These are phyloP conservation scores for Beta macrorhiza DNA, from an alignment of 179 eudicot genomes.

Conservation along the genomic window DNA sequence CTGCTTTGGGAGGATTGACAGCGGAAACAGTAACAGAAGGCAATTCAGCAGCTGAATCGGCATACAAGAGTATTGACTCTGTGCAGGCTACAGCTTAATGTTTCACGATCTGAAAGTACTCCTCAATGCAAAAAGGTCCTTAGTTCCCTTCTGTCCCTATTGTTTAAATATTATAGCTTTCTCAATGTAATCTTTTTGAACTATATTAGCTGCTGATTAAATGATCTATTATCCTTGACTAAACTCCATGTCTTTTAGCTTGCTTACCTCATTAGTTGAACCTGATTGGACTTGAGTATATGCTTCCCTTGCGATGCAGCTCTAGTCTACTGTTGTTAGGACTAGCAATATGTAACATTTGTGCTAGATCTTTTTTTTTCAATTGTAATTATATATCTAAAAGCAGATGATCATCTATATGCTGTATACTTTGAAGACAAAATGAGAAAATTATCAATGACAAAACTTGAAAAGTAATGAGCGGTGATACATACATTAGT, in stretches of 20 bases:
- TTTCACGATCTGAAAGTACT: conserved; percentile 16
- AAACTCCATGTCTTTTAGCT: conserved; percentile 1
- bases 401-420: no score
- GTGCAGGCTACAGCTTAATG: conserved; percentile 32
- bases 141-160: conserved; percentile 11
- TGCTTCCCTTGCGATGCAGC: not conserved
- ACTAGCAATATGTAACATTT: no score
- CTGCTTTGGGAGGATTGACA: no score
- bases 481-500: not conserved
- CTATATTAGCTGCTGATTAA: not conserved
- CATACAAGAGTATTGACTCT: conserved; percentile 20
- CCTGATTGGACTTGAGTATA: not conserved
- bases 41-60: conserved; percentile 26
- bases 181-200: not conserved
- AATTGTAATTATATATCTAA: no score
- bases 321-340: not conserved
- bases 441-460: no score
- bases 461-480: no score
- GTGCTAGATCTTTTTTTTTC: no score
- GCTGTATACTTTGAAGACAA: no score
- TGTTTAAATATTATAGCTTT: not conserved
- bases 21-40: conserved; percentile 23
- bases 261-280: not conserved
- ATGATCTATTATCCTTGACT: not conserved
- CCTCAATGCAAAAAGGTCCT: conserved; percentile 19